Conservation (phyloP, 2,329 filamentous ascomycete genomes). For the Aspergillus sojae region DNA sequence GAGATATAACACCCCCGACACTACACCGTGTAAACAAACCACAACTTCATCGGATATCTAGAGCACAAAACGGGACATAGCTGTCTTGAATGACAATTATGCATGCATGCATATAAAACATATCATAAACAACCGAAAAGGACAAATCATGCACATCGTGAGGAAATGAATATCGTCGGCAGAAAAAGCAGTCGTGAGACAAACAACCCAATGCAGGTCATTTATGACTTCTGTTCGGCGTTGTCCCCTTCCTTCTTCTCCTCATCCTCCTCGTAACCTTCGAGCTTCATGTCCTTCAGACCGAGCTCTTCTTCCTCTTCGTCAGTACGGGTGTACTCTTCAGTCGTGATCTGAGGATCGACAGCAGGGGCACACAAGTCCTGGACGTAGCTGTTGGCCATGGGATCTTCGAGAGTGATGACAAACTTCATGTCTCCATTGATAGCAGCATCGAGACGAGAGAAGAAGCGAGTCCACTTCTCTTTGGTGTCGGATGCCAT, state of each 20-base stretch:
- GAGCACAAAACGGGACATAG: slow-evolving; percentile 16
- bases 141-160: slow-evolving; percentile 27
- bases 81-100: background rate
- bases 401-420: slow-evolving; percentile 80
- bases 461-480: slow-evolving; percentile 83
- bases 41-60: slow-evolving; percentile 25
- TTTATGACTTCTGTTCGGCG: slow-evolving; percentile 33
- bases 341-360: slow-evolving; percentile 78
- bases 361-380: slow-evolving; percentile 76
- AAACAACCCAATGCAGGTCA: slow-evolving; percentile 9
- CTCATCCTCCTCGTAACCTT: slow-evolving; percentile 72
- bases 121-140: slow-evolving; percentile 11
- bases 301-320: slow-evolving; percentile 95
- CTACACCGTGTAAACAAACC: slow-evolving; percentile 14
- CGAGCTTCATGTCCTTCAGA: slow-evolving; percentile 87
- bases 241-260: slow-evolving; percentile 24
- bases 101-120: slow-evolving; percentile 11
- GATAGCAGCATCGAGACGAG: slow-evolving; percentile 74
- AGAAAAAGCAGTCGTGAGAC: slow-evolving; percentile 15
- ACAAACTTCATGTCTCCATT: slow-evolving; percentile 78
- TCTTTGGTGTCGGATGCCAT: slow-evolving; percentile 66
- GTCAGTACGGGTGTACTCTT: slow-evolving; percentile 82
- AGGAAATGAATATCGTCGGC: slow-evolving; percentile 23
- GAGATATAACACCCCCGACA: background rate
- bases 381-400: slow-evolving; percentile 93